Conservation (phyloP, 2,329 filamentous ascomycete genomes). For the Hypomyces perniciosus region DNA sequence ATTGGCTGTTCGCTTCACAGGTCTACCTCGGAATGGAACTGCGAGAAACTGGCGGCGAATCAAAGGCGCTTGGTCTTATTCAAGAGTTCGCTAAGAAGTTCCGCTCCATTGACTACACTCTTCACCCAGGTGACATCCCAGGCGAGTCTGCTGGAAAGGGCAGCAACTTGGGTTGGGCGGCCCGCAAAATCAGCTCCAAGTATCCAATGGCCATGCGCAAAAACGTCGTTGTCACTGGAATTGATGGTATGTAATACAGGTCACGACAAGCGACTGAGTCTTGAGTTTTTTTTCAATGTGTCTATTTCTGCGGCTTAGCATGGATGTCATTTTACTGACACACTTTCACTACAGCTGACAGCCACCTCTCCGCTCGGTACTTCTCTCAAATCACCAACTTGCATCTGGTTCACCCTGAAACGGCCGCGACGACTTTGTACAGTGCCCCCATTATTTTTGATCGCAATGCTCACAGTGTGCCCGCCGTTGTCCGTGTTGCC, state of each 20-base stretch:
- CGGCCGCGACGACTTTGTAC: slow-evolving; percentile 58
- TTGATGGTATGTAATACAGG: slow-evolving; percentile 55
- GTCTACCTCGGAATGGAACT: slow-evolving; percentile 69
- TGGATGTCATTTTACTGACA: neutral
- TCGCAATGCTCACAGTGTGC: slow-evolving; percentile 63
- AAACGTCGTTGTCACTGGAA: slow-evolving; percentile 63
- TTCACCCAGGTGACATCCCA: slow-evolving; percentile 60
- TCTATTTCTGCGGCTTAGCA: neutral
- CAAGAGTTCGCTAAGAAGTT: slow-evolving; percentile 60
- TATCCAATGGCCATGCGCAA: slow-evolving; percentile 48
- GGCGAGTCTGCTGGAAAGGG: slow-evolving; percentile 68
- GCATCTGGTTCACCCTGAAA: slow-evolving; percentile 55
- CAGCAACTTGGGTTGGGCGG: slow-evolving; percentile 68
- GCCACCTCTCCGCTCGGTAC: slow-evolving; percentile 63
- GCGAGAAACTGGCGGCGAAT: slow-evolving; percentile 54
- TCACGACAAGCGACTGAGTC: neutral
- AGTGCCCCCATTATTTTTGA: slow-evolving; percentile 68
- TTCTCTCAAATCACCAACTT: slow-evolving; percentile 59
- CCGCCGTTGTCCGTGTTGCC: slow-evolving; percentile 62
- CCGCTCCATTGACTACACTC: slow-evolving; percentile 58
- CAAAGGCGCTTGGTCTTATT: slow-evolving; percentile 58
- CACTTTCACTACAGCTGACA: slow-evolving; percentile 49
- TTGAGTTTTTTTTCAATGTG: too few relatives aligned
- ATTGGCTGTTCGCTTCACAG: slow-evolving; percentile 31
- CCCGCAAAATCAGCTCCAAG: slow-evolving; percentile 57